These are phyloP conservation scores for Fusarium proliferatum DNA, from an alignment of 2,329 filamentous ascomycete species.

Conservation along the genomic window DNA sequence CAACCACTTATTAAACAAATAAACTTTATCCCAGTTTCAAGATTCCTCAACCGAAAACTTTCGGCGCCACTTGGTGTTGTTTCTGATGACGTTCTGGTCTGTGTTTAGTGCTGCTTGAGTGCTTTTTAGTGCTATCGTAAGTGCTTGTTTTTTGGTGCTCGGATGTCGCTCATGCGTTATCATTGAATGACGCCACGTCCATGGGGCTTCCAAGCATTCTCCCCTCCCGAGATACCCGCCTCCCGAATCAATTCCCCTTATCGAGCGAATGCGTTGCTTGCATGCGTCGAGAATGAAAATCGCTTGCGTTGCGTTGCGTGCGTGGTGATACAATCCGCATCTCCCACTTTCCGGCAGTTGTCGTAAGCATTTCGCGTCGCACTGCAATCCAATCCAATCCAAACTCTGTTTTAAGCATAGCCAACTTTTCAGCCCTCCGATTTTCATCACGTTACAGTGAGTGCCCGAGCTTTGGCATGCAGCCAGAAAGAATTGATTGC, in stretches of 20 bases:
- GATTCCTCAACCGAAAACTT: not conserved
- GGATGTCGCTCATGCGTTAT: not conserved
- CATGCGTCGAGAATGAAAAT: not conserved
- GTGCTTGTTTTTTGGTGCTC: not conserved
- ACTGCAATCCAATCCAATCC: not conserved
- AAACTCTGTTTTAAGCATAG: conserved; percentile 2
- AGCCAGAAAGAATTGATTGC: not conserved
- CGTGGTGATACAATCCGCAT: not conserved
- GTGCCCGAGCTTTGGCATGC: not conserved
- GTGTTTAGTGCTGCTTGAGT: not conserved
- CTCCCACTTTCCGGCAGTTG: conserved; percentile 13
- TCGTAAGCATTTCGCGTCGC: conserved; percentile 2
- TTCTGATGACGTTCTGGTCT: not conserved
- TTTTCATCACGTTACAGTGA: not conserved
- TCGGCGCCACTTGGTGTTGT: not conserved
- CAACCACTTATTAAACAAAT: not conserved
- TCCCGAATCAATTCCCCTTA: not conserved
- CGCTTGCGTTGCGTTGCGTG: not conserved
- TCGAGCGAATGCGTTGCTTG: not conserved
- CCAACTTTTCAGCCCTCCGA: too few species aligned
- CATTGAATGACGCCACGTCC: not conserved
- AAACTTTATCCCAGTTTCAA: not conserved
- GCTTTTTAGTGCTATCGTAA: not conserved
- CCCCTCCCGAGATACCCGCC: not conserved
- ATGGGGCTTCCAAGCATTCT: not conserved